A percentile compares a stretch with the other conserved stretches of the same genome.
Conservation (phyloP, 1,139 yeast species). For the Zhuliangozyma blackwelliae region DNA sequence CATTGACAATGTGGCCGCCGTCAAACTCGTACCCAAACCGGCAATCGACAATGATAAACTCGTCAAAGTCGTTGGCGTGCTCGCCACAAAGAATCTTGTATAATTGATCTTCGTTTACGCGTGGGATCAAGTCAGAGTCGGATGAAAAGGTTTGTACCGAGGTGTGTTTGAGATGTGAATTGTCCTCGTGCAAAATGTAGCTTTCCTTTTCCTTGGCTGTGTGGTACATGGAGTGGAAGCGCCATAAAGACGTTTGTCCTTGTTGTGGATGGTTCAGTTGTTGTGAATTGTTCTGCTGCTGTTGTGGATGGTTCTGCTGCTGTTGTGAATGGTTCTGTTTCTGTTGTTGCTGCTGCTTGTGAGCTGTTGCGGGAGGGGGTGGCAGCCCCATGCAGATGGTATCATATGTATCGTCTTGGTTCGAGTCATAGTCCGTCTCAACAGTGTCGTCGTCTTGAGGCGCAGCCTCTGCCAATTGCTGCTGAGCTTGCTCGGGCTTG, state of each 20-base stretch:
- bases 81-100: conserved; percentile 58
- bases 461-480: conserved; percentile 7
- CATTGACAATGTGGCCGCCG: conserved; percentile 89
- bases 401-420: conserved; percentile 13
- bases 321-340: not conserved
- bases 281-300: conserved; percentile 21
- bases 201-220: conserved; percentile 34
- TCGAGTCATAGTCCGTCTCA: not conserved
- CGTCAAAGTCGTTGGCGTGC: conserved; percentile 52
- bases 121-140: conserved; percentile 65
- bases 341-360: conserved; percentile 2
- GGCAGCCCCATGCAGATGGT: conserved; percentile 11
- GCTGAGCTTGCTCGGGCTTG: conserved; percentile 1
- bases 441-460: conserved; percentile 19
- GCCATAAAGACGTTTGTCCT: conserved; percentile 24
- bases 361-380: conserved; percentile 4
- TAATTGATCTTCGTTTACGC: conserved; percentile 67
- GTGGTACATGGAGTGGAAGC: conserved; percentile 68
- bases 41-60: conserved; percentile 71
- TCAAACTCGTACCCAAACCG: conserved; percentile 86
- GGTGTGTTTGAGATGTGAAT: conserved; percentile 38
- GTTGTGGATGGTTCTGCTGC: not conserved
- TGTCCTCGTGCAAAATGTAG: conserved; percentile 24
- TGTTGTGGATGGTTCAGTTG: not conserved
- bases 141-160: conserved; percentile 43